Conservation (phyloP, 805 yeast species). For the Kuraishia cidri region DNA sequence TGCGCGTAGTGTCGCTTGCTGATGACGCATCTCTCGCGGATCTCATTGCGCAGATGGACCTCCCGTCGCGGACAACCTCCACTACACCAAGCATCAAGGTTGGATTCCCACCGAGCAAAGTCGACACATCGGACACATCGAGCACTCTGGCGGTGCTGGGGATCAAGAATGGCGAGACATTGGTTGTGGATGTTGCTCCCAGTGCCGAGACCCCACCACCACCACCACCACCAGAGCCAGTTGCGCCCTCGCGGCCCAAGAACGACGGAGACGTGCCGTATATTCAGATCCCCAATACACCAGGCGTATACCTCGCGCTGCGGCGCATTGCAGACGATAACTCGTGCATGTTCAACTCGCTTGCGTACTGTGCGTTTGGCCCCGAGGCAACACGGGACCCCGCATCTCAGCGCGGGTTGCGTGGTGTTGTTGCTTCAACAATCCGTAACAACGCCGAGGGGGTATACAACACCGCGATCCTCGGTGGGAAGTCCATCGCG, state of each 20-base stretch:
- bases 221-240: no score
- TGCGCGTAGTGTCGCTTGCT: conserved; percentile 19
- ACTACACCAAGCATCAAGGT: no score
- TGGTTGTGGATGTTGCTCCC: conserved; percentile 33
- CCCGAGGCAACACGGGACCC: conserved; percentile 22
- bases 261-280: no score
- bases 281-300: no score
- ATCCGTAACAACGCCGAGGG: conserved; percentile 31
- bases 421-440: conserved; percentile 40
- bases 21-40: conserved; percentile 25
- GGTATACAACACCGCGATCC: conserved; percentile 41
- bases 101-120: conserved; percentile 57
- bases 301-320: conserved; percentile 30
- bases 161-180: conserved; percentile 50
- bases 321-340: conserved; percentile 69
- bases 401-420: conserved; percentile 35
- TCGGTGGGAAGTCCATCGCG: conserved; percentile 45
- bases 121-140: conserved; percentile 12
- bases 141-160: conserved; percentile 29
- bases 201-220: no score
- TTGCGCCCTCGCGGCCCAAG: no score
- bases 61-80: no score
- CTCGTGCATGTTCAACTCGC: conserved; percentile 66
- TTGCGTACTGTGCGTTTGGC: conserved; percentile 38
- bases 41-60: no score